phyloP scores from a whole-genome alignment of 495 filamentous ascomycete species.

The Penicillium bialowiezense region DNA sequence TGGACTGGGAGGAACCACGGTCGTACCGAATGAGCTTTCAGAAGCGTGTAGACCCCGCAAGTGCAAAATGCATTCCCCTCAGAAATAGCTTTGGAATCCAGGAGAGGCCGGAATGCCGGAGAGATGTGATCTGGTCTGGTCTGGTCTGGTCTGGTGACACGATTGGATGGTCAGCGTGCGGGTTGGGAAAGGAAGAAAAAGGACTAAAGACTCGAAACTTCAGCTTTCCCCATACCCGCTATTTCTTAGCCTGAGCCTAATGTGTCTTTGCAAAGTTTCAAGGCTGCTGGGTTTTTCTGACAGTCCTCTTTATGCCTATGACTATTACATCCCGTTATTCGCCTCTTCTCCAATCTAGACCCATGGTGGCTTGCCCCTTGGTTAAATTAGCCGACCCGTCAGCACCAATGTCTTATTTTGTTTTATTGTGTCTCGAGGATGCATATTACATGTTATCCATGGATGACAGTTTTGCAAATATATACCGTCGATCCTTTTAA shows the following conservation, averaged over 20 bases:
- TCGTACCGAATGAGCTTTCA: neutral
- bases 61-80: slow-evolving; percentile 3
- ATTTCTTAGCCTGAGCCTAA: neutral
- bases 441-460: too few species aligned
- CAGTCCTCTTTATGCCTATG: neutral
- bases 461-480: too few species aligned
- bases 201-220: too few species aligned
- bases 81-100: neutral
- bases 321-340: neutral
- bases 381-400: neutral
- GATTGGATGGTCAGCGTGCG: too few species aligned
- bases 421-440: too few species aligned
- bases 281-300: too few species aligned
- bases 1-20: neutral
- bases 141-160: neutral
- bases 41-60: neutral
- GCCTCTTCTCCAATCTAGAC: neutral
- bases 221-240: neutral
- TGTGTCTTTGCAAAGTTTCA: too few species aligned
- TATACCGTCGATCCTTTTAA: neutral
- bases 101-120: slow-evolving; percentile 1
- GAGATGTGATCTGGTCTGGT: too few species aligned
- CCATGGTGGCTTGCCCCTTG: neutral
- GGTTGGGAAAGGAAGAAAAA: too few species aligned
- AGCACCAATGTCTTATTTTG: too few species aligned